phyloP scores from a whole-genome alignment of 768 basidiomycete species.

The Rickenella mellea region DNA sequence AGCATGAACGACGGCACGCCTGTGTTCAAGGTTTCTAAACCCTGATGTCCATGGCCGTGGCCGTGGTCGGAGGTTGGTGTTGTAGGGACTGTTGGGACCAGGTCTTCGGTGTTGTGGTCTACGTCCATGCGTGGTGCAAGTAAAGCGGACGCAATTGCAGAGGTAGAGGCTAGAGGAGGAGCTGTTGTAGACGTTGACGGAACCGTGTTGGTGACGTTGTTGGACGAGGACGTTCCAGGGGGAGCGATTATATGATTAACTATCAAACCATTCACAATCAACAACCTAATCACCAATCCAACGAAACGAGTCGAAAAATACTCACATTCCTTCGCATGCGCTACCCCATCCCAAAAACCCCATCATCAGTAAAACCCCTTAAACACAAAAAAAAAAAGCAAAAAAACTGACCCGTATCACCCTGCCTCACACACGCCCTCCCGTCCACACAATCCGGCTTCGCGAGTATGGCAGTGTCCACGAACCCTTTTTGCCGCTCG shows the following conservation, averaged over 20 bases:
- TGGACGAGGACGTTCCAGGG: no score
- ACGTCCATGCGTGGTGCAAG: no score
- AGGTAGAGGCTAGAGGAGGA: no score
- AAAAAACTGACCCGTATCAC: conserved; percentile 47
- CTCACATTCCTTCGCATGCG: conserved; percentile 72
- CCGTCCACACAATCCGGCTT: conserved; percentile 65
- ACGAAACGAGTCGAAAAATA: conserved; percentile 7
- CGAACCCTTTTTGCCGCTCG: conserved; percentile 60
- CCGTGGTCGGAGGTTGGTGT: no score
- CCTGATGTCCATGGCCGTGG: no score
- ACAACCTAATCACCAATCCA: conserved; percentile 1
- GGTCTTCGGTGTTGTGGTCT: no score
- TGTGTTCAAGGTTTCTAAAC: no score
- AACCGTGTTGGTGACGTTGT: no score
- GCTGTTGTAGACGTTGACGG: no score
- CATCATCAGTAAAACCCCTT: conserved; percentile 4
- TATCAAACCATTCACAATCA: conserved; percentile 9
- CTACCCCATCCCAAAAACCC: conserved; percentile 24
- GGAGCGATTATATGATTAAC: conserved; percentile 36
- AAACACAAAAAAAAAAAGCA: background rate
- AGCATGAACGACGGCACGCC: no score
- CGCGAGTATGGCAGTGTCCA: conserved; percentile 42
- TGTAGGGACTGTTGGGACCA: no score
- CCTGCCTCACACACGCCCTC: conserved; percentile 47
- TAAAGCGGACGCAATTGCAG: no score